These are phyloP conservation scores for Letharia lupina DNA, from an alignment of 495 filamentous ascomycete species.

Conservation along the genomic window DNA sequence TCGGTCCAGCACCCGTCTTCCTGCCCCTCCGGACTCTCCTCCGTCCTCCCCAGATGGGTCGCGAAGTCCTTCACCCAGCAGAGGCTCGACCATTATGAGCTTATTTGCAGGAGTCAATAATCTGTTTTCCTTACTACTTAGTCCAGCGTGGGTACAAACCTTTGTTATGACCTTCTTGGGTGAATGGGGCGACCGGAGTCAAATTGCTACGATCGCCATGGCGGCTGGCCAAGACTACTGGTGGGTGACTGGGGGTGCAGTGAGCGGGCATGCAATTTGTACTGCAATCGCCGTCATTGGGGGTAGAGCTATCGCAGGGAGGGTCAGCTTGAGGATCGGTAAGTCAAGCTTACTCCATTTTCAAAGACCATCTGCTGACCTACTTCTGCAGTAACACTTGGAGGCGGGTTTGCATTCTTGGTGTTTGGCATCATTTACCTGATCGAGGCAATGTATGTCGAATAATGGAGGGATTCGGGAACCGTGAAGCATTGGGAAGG, in stretches of 20 bases:
- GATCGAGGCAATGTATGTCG: constrained; percentile 61
- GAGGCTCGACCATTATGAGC: constrained; percentile 32
- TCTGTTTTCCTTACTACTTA: constrained; percentile 76
- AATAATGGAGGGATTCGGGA: constrained; percentile 9
- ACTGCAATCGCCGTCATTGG: constrained; percentile 91
- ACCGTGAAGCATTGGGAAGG: constrained; percentile 7
- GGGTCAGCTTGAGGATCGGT: constrained; percentile 95
- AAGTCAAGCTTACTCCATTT: constrained; percentile 39
- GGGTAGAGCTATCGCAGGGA: constrained; percentile 83
- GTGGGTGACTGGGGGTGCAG: constrained; percentile 92
- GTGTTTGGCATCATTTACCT: constrained; percentile 87
- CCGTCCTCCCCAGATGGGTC: constrained; percentile 47
- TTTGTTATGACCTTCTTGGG: constrained; percentile 98
- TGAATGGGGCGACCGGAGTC: constrained; percentile 95
- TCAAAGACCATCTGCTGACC: constrained; percentile 16
- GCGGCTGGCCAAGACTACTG: constrained; percentile 97
- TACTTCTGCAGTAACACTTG: constrained; percentile 66
- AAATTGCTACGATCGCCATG: constrained; percentile 99
- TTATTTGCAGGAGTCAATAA: constrained; percentile 64
- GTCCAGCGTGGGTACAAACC: constrained; percentile 96
- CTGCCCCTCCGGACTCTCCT: constrained; percentile 44
- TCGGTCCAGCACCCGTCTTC: constrained; percentile 41
- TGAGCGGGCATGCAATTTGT: constrained; percentile 79
- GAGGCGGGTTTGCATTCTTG: constrained; percentile 86
- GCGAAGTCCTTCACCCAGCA: constrained; percentile 48